Conservation (phyloP, 352 stramenopile genomes). For the Phytophthora hybrid region DNA sequence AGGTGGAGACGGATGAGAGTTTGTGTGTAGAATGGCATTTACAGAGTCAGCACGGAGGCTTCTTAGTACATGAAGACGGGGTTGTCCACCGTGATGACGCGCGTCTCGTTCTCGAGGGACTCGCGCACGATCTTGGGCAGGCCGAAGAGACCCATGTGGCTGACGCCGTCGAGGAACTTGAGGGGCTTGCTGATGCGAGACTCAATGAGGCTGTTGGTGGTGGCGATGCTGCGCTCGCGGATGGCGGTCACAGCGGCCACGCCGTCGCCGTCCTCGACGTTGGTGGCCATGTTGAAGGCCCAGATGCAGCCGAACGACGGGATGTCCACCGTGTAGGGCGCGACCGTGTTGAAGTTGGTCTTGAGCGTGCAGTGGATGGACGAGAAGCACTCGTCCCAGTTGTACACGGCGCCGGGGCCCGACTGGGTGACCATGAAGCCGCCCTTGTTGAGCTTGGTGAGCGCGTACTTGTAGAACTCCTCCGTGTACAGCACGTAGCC, state of each 20-base stretch:
- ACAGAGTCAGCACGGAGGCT: slow-evolving; percentile 33
- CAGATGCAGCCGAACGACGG: slow-evolving; percentile 95
- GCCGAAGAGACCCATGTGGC: slow-evolving; percentile 91
- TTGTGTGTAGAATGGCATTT: slow-evolving; percentile 40
- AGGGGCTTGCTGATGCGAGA: slow-evolving; percentile 69
- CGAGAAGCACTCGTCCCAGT: slow-evolving; percentile 94
- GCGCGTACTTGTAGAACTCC: slow-evolving; percentile 94
- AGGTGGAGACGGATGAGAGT: slow-evolving; percentile 17
- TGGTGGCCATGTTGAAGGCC: slow-evolving; percentile 94
- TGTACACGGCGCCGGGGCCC: slow-evolving; percentile 89
- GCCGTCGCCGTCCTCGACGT: slow-evolving; percentile 64
- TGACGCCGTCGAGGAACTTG: slow-evolving; percentile 94
- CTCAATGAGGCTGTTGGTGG: slow-evolving; percentile 74
- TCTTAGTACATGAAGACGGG: slow-evolving; percentile 97
- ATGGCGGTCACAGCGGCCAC: slow-evolving; percentile 56
- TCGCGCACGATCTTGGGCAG: slow-evolving; percentile 93
- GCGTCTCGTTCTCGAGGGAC: slow-evolving; percentile 85
- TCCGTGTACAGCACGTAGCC: slow-evolving; percentile 89
- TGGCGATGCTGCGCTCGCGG: slow-evolving; percentile 61
- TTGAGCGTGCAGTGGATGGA: slow-evolving; percentile 94
- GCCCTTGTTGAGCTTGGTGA: slow-evolving; percentile 84
- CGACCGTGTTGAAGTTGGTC: slow-evolving; percentile 92
- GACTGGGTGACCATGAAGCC: slow-evolving; percentile 95
- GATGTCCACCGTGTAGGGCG: slow-evolving; percentile 93
- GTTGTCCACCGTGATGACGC: slow-evolving; percentile 96